These are phyloP conservation scores for Cladosporium halotolerans DNA, from an alignment of 2,329 filamentous ascomycete species.

Conservation along the genomic window DNA sequence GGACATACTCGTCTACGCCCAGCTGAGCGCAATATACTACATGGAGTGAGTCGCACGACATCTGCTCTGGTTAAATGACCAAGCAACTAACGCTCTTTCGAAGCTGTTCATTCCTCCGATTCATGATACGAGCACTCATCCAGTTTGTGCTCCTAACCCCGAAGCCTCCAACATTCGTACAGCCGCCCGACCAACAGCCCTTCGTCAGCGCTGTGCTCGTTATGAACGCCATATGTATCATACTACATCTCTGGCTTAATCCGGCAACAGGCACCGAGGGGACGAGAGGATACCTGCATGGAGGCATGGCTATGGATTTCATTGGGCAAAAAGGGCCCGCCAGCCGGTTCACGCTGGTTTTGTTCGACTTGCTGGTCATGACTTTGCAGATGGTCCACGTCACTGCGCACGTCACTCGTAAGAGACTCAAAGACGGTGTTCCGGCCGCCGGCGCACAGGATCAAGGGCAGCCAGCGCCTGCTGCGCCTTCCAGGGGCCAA, in stretches of 20 bases:
- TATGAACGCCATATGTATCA: slow-evolving; percentile 50
- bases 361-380: slow-evolving; percentile 50
- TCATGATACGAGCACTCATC: slow-evolving; percentile 48
- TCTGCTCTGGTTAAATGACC: neutral
- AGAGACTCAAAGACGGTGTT: slow-evolving; percentile 39
- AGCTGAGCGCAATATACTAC: slow-evolving; percentile 57
- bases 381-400: slow-evolving; percentile 53
- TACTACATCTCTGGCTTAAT: slow-evolving; percentile 43
- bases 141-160: slow-evolving; percentile 56
- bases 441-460: slow-evolving; percentile 13
- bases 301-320: slow-evolving; percentile 59
- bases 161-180: slow-evolving; percentile 47
- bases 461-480: neutral
- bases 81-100: neutral
- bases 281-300: slow-evolving; percentile 52
- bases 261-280: slow-evolving; percentile 42
- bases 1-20: slow-evolving; percentile 55
- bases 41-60: slow-evolving; percentile 47
- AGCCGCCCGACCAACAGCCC: slow-evolving; percentile 43
- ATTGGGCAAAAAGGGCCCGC: slow-evolving; percentile 55
- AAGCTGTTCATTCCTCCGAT: slow-evolving; percentile 52
- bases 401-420: slow-evolving; percentile 47
- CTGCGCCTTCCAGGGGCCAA: slow-evolving; percentile 31
- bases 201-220: slow-evolving; percentile 49
- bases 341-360: slow-evolving; percentile 46